Evolutionary conservation across 1,139 yeast genomes (phyloP), one percentile per base, ranked within the genome.

Genomic region (Nadsonia commutata): DNA sequence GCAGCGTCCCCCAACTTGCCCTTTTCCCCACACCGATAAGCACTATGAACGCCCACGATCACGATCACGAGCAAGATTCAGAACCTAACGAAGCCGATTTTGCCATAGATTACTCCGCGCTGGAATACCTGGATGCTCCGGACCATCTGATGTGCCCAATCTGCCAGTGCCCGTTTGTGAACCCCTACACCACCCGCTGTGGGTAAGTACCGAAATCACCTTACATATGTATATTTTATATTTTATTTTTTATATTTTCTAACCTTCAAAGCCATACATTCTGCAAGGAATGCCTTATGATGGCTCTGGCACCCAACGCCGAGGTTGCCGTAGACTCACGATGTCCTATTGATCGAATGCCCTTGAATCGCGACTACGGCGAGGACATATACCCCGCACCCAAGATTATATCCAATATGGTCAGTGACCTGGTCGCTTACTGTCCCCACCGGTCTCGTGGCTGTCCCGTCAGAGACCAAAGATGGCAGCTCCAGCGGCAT

Each of bases 291-390:
- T 76, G 80, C 50, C 65, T 75, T 13, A 27, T 54, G 56, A 44
- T 78, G 72, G 52, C 68, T 74, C 47, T 59, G 73, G 37, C 68
- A 63, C 44, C 36, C 19, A 37, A 39, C 36, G 31, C 23, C 27
- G 38, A 38, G 13, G 36, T 44, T 16, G 41, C 37, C 18, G 44
- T 40, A 23, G 23, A 21, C 16, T 41, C 39, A 31, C 63, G 65
- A 41, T 79, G 86, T 56, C 85, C 86, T 0, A 63, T 79, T 23
- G 86, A 79, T 59, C 61, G 86, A 41, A 74, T 74, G 1, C 70
- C 72, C 57, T 65, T 48, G 49, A 56, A 38, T 47, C 8, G 45
- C 45, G 33, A 27, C n/a, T 27, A 27, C 20, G 44, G 43, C 17
- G 67, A 69, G 45, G 78, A 73, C 48, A 57, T 78, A 21, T 70